Conservation (phyloP, 192 early-diverging fungal genomes). For the Mortierella claussenii region DNA sequence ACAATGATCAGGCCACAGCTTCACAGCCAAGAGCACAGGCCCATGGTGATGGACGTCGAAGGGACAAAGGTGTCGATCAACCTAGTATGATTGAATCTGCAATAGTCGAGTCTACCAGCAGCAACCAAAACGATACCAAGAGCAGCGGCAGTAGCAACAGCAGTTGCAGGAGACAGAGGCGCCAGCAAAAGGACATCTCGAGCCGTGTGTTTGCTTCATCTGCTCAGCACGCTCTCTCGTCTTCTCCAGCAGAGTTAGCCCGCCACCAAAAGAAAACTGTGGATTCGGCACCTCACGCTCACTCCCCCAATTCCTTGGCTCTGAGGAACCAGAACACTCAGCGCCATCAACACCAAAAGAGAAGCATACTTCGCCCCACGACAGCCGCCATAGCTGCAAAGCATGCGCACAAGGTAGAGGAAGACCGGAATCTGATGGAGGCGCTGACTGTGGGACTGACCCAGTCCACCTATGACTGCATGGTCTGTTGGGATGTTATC, state of each 20-base stretch:
- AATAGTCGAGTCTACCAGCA: too few relatives aligned
- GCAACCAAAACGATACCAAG: neutral
- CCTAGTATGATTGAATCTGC: neutral
- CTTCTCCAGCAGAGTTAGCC: neutral
- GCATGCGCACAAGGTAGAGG: slow-evolving; percentile 42
- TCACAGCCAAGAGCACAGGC: neutral
- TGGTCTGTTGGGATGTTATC: slow-evolving; percentile 94
- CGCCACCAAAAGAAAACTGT: too few relatives aligned
- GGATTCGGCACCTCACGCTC: too few relatives aligned
- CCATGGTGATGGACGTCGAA: slow-evolving; percentile 4
- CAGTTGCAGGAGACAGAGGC: slow-evolving; percentile 1
- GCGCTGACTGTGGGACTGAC: slow-evolving; percentile 73
- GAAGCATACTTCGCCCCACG: too few relatives aligned
- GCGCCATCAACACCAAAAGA: neutral
- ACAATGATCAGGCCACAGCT: neutral
- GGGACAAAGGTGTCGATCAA: slow-evolving; percentile 2
- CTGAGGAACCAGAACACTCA: too few relatives aligned
- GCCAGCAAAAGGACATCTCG: neutral
- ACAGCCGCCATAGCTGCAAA: neutral
- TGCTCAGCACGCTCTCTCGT: neutral
- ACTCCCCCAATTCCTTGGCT: too few relatives aligned
- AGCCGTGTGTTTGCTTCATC: neutral
- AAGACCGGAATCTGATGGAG: slow-evolving; percentile 65
- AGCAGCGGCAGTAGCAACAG: slow-evolving; percentile 8
- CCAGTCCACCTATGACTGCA: slow-evolving; percentile 88